Evolutionary conservation across 2,329 filamentous ascomycete genomes (phyloP), one percentile per base, ranked within the genome.

Genomic region (Xylariaceae sp.): DNA sequence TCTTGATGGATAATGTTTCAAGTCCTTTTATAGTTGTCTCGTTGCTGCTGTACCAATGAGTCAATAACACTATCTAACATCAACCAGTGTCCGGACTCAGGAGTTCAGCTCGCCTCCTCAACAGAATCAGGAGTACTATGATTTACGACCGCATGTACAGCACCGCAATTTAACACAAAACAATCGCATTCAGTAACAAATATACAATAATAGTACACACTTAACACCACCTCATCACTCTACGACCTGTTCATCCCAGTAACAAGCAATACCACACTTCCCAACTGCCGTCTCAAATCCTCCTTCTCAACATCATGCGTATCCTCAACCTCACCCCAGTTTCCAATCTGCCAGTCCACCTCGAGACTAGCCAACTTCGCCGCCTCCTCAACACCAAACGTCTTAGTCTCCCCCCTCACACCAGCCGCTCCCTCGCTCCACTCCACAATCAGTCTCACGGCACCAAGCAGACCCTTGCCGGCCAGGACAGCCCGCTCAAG

Each of bases 281-380:
- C 94, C 61, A 97, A 77, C 76, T 97, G 94, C 69, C 93, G 82
- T 71, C 85, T 83, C 65, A 97, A 67, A 74, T 99, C 94, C 74
- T 96, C 93, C 74, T 87, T 89, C 69, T 96, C 89, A 0, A 99
- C 94, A 78, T 99, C 94, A 75, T 99, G 94, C 34, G 92, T 96
- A 75, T 99, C 92, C 73, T 99, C 94, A 0, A 99, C 94, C 78
- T 96, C 92, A 7, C 94, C 94, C 93, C 94, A 97, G 75, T 89
- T 87, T 34, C 83, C 78, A 0, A 88, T 95, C 81, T 99, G 94
- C 88, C 91, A 97, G 64, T 85, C 81, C 13, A 96, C 90, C 78
- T 99, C 94, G 48, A 95, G 73, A 68, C 84, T 96, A 4, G 88
- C 86, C 11, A 88, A 88, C 68, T 82, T 80, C 0, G 90, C 87